These are phyloP conservation scores for Aphanomyces invadans DNA, from an alignment of 352 stramenopile species.

Conservation along the genomic window DNA sequence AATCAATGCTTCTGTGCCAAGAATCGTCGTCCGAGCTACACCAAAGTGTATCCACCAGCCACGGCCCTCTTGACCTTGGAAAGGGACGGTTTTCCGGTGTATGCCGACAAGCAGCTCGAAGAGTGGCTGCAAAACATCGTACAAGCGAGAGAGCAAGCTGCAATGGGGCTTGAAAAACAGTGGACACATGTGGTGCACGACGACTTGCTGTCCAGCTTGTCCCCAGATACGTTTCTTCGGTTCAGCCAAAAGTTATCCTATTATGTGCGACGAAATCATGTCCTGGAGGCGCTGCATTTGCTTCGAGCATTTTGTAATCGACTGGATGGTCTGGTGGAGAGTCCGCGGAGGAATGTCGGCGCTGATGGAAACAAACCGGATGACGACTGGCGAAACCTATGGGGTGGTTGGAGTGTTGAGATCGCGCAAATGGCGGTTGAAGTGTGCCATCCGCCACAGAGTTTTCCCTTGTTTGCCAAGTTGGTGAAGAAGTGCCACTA, in stretches of 20 bases:
- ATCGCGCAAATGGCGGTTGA: conserved; percentile 28
- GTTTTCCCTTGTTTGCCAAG: conserved; percentile 70
- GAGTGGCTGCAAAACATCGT: conserved; percentile 61
- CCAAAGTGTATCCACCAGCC: background rate
- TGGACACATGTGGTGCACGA: conserved; percentile 15
- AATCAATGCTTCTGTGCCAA: background rate
- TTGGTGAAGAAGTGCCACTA: conserved; percentile 56
- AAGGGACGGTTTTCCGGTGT: conserved; percentile 38
- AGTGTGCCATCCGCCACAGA: conserved; percentile 28
- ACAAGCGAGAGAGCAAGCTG: conserved; percentile 38
- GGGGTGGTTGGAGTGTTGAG: conserved; percentile 35
- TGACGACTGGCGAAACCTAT: conserved; percentile 28
- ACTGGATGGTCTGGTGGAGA: conserved; percentile 42
- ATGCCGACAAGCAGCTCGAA: conserved; percentile 68
- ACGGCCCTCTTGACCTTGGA: conserved; percentile 27
- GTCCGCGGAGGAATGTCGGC: conserved; percentile 21
- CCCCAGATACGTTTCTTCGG: background rate
- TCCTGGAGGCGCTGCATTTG: background rate
- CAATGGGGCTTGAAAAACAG: conserved; percentile 43
- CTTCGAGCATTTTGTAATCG: conserved; percentile 72
- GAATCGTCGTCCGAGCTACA: no score
- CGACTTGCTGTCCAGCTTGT: background rate
- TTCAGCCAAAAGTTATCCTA: background rate
- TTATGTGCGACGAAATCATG: background rate
- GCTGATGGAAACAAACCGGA: conserved; percentile 20